Base-by-base conservation (phyloP, 495 filamentous ascomycete species). In the Tetracladium marchalianum region DNA sequence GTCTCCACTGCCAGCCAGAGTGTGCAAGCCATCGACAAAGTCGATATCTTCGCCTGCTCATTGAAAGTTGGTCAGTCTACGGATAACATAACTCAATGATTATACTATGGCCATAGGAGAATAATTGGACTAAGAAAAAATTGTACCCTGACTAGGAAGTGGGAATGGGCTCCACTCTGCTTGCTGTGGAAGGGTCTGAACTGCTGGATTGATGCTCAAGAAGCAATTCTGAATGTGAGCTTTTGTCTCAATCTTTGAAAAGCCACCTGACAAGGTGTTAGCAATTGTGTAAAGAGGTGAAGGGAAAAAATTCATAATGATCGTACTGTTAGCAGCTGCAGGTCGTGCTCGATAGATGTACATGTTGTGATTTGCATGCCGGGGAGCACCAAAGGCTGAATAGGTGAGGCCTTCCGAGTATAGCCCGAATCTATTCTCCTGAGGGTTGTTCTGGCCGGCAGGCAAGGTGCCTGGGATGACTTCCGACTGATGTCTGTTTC, bases 391-490 rank as follows among this genome's bases (percentile, higher is more conserved):
- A 61, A 90, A 90, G 11, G 85, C 75, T 2, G 81, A 85, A n/a
- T 85, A 83, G n/a, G 84, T 87, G 31, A 90, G 71, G 61, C 86
- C 86, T 61, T 90, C 85, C 11, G 82, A 67, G 52, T 86, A 87
- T 11, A 88, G 70, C 2, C 82, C 83, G 47, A 77, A 78, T 0
- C 73, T 64, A 15, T 72, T 77, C 53, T 84, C 83, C 54, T 87
- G 85, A 2, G 82, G 78, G 22, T 80, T 84, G 64, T 85, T 87
- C 9, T 77, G 73, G 31, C 68, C 79, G 4, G 34, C 47, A n/a
- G 63, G 63, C 8, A 66, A 43, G 10, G 58, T 56, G 9, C 58
- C 50, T 1, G 50, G 49, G 24, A 52, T 52, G n/a, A 52, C 50
- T 31, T 52, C 50, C 4, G 33, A 31, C 55, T 51, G 22, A 33